Evolutionary conservation across 768 basidiomycete species (phyloP), one percentile per base, ranked within the genome.

Genomic region (Sarcodon aspratus): DNA sequence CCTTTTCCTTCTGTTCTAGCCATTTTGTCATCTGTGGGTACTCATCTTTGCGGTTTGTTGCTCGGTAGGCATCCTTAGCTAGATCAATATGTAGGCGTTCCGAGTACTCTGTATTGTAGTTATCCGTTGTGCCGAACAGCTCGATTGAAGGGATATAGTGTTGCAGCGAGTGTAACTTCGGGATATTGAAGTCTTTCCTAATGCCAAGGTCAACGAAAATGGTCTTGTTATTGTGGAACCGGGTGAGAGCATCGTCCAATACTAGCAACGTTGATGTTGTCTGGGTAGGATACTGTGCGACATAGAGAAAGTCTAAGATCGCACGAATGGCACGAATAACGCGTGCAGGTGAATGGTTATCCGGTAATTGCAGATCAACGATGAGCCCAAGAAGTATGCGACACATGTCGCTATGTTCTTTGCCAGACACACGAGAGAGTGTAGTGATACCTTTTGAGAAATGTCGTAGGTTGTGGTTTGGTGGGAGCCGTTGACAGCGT

Each of bases 1-100:
- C 48, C 48, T 66, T 63, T 52, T 70, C 66, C 42, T 54, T 50
- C 0, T 60, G 57, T 38, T 67, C 58, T 1, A 72, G 56, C 67
- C 66, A 69, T 1, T 43, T 11, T 7, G 64, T 66, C 71, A 72
- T 73, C 52, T 71, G 70, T 2, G 49, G 18, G 36, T 55, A 64
- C 45, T 68, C 59, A n/a, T 52, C 51, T 3, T 44, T 42, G 9
- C 18, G 44, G 31, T 50, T 50, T 3, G 49, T 15, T 18, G 44
- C 33, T 3, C 36, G 44, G 17, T 44, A 50, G 10, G 49, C 49
- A 17, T 45, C 9, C 36, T 40, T 44, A 46, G 50, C 38, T 11
- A 48, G 27, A 21, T 51, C 50, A 3, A 51, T 51, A 12, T 51
- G 50, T 45, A 45, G 48, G 40, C 33, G 56, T 46, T 45, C 58